Conservation (phyloP, 345 rosid genomes). For the Hibiscus syriacus region DNA sequence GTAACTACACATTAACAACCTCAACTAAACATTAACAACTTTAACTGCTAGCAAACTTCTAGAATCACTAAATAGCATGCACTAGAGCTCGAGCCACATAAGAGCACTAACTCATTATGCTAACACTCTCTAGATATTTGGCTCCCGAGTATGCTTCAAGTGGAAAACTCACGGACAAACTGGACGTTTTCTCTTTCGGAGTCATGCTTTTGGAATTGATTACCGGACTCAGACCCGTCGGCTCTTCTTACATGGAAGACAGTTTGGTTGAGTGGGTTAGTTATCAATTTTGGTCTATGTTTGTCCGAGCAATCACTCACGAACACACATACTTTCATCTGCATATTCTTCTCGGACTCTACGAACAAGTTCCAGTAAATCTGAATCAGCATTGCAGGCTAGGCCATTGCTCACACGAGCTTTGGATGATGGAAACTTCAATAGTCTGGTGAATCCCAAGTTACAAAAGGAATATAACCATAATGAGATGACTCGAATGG, state of each 20-base stretch:
- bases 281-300: not conserved
- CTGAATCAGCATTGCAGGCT: conserved; percentile 38
- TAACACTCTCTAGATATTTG: conserved; percentile 55
- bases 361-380: not conserved
- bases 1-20: too few species aligned
- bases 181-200: conserved; percentile 92
- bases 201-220: conserved; percentile 86
- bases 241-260: conserved; percentile 57
- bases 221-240: conserved; percentile 84
- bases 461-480: conserved; percentile 50
- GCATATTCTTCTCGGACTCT: not conserved
- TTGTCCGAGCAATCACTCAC: not conserved
- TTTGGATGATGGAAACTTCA: conserved; percentile 45
- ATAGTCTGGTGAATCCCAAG: conserved; percentile 49
- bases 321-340: not conserved
- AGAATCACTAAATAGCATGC: too few species aligned
- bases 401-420: conserved; percentile 67
- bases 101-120: too few species aligned
- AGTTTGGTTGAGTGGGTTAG: too few species aligned
- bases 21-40: too few species aligned
- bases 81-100: too few species aligned
- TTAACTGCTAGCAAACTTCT: too few species aligned
- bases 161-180: conserved; percentile 80
- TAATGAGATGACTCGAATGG: conserved; percentile 70
- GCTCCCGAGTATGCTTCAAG: too few species aligned